Conservation (phyloP, 805 yeast species). For the Ogataea chonburiensis region DNA sequence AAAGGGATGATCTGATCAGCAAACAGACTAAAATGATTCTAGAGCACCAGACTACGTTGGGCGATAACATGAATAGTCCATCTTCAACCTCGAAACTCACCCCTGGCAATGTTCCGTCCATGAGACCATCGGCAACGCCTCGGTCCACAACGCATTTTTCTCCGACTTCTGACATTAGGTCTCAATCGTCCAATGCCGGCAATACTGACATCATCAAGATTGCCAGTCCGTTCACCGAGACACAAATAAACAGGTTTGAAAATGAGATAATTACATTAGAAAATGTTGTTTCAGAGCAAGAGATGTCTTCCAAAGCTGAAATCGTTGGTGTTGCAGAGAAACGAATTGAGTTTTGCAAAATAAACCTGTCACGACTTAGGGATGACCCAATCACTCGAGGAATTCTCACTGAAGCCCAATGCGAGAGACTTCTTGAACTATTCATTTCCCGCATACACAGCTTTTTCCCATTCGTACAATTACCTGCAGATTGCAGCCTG, state of each 20-base stretch:
- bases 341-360: constrained; percentile 36
- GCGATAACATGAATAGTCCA: neutral
- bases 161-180: neutral
- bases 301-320: constrained; percentile 45
- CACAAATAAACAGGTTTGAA: constrained; percentile 35
- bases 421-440: constrained; percentile 48
- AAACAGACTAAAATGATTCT: constrained; percentile 13
- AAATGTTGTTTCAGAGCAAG: constrained; percentile 32
- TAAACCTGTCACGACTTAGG: constrained; percentile 18
- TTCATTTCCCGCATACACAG: constrained; percentile 49
- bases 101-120: neutral
- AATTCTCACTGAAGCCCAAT: constrained; percentile 57
- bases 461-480: constrained; percentile 55
- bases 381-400: constrained; percentile 59
- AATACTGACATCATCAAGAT: constrained; percentile 1
- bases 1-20: constrained; percentile 11
- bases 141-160: neutral
- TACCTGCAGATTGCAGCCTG: constrained; percentile 44
- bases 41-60: constrained; percentile 9
- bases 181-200: neutral
- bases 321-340: constrained; percentile 46
- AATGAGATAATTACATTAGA: constrained; percentile 40
- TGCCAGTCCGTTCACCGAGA: constrained; percentile 17
- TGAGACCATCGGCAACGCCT: neutral
- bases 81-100: neutral